Conservation (phyloP, 163 green algal species). For the Coccomyxa subellipsoidea region DNA sequence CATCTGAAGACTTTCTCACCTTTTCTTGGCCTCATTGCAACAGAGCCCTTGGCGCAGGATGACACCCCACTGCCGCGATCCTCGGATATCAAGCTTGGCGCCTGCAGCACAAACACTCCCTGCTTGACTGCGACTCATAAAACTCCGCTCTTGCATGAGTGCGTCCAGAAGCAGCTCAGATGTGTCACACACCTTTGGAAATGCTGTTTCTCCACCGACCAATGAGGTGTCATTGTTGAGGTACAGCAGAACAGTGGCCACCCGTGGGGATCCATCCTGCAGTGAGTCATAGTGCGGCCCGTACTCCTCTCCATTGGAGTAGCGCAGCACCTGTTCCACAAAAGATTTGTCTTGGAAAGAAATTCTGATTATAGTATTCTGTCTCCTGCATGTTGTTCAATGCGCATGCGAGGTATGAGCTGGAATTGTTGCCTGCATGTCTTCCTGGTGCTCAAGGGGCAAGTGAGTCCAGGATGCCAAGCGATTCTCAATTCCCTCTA, state of each 20-base stretch:
- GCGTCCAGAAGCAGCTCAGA: background rate
- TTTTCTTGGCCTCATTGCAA: background rate
- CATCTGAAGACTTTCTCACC: background rate
- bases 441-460: constrained; percentile 66
- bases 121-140: background rate
- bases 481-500: constrained; percentile 58
- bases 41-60: background rate
- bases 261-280: constrained; percentile 43
- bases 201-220: constrained; percentile 77
- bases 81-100: background rate
- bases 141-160: background rate
- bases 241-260: constrained; percentile 72
- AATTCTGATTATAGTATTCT: too few relatives aligned
- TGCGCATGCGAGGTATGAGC: too few relatives aligned
- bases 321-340: constrained; percentile 68
- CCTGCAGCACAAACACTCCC: background rate
- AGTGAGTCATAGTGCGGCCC: constrained; percentile 67
- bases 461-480: constrained; percentile 64
- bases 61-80: background rate
- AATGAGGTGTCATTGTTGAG: constrained; percentile 22
- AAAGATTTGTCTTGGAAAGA: background rate
- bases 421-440: constrained; percentile 72
- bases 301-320: constrained; percentile 73
- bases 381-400: too few relatives aligned
- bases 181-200: constrained; percentile 49